phyloP scores from a whole-genome alignment of 768 basidiomycete genomes.

The Paxillus involutus region DNA sequence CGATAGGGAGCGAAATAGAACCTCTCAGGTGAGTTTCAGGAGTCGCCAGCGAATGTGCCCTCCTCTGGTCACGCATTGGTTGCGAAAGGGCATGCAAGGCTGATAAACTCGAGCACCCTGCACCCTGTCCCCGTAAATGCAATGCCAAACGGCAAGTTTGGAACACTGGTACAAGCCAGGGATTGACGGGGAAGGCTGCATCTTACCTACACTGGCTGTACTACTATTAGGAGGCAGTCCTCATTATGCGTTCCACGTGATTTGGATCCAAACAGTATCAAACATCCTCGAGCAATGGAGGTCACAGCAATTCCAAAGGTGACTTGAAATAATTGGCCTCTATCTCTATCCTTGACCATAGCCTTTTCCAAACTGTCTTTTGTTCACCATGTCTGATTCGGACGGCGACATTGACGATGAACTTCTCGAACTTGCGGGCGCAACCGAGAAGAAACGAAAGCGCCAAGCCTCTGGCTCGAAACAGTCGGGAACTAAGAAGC shows the following conservation, averaged over 20 bases:
- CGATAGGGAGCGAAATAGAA: slow-evolving; percentile 17
- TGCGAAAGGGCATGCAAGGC: slow-evolving; percentile 60
- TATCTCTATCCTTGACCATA: not conserved
- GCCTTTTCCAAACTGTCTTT: not conserved
- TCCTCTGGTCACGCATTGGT: slow-evolving; percentile 50
- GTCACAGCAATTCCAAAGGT: not conserved
- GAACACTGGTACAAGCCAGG: slow-evolving; percentile 33
- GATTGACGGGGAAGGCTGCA: slow-evolving; percentile 37
- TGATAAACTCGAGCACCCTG: slow-evolving; percentile 56
- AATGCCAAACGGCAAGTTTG: slow-evolving; percentile 61
- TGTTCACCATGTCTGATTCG: slow-evolving; percentile 45
- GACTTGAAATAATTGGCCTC: not conserved
- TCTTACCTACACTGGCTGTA: slow-evolving; percentile 15
- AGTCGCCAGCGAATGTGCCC: slow-evolving; percentile 51
- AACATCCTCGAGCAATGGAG: slow-evolving; percentile 5
- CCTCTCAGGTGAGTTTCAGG: slow-evolving; percentile 52
- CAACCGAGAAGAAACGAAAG: slow-evolving; percentile 65
- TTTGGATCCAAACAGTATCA: slow-evolving; percentile 17
- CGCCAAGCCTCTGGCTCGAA: slow-evolving; percentile 47
- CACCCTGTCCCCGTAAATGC: slow-evolving; percentile 64
- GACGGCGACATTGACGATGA: slow-evolving; percentile 63
- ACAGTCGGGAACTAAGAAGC: slow-evolving; percentile 55
- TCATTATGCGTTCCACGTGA: slow-evolving; percentile 8
- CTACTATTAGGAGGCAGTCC: no score
- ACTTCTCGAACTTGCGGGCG: slow-evolving; percentile 79